Percentiles rank a stretch among this genome's conserved stretches.
These are phyloP conservation scores for Xylariaceae sp. DNA, from an alignment of 2,329 filamentous ascomycete genomes.

Conservation along the genomic window DNA sequence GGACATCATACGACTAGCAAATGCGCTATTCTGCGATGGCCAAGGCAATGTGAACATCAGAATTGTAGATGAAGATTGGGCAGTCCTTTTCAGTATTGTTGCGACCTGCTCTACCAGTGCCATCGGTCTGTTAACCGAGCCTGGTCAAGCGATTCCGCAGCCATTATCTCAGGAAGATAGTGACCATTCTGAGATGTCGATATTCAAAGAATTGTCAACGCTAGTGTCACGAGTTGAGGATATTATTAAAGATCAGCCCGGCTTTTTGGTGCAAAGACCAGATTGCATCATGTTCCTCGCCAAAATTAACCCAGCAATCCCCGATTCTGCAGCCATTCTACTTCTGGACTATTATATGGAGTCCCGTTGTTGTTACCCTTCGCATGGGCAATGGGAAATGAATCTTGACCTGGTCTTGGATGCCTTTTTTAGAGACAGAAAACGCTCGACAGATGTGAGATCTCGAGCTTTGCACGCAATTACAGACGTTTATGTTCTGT, in stretches of 20 bases:
- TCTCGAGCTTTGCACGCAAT: conserved; percentile 59
- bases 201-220: conserved; percentile 41
- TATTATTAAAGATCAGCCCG: conserved; percentile 43
- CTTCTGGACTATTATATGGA: conserved; percentile 65
- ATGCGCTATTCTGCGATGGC: conserved; percentile 52
- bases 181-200: conserved; percentile 37
- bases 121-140: conserved; percentile 21
- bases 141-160: conserved; percentile 25
- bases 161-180: conserved; percentile 29
- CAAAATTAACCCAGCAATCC: conserved; percentile 56
- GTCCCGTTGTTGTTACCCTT: conserved; percentile 67
- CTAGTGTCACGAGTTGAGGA: conserved; percentile 49
- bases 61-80: conserved; percentile 64
- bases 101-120: conserved; percentile 47
- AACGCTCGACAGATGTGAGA: conserved; percentile 58
- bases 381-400: conserved; percentile 62
- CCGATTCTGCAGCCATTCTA: conserved; percentile 59
- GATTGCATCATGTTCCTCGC: conserved; percentile 65
- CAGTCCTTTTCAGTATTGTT: conserved; percentile 55
- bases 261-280: conserved; percentile 57
- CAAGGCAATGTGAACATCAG: conserved; percentile 51
- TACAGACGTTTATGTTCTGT: conserved; percentile 55
- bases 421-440: conserved; percentile 59
- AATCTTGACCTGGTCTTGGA: conserved; percentile 59
- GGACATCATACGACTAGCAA: conserved; percentile 50